Base-by-base conservation (phyloP, 2,329 filamentous ascomycete genomes). In the Amauroascus niger region DNA sequence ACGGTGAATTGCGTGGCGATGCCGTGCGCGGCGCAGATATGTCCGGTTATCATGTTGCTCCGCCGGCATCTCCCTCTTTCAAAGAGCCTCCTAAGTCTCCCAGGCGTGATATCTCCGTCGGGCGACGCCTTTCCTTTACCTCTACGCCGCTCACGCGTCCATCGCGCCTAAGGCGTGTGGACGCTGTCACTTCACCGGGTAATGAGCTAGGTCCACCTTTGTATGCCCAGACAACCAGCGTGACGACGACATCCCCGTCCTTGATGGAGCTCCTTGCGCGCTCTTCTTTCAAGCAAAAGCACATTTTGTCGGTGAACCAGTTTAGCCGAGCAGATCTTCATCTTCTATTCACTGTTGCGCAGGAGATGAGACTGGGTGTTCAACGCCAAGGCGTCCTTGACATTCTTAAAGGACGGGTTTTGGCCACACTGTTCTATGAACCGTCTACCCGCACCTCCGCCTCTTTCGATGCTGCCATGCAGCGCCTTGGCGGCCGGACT, bases 381-480 rank as follows among this genome's bases (percentile, higher is more conserved):
- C 88, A 97, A 73, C 85, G 90, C 48, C 86, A 95, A 64, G 93
- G 93, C 56, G 86, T 93, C 28, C 78, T 98, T 49, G 85, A 93
- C 64, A 79, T 95, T 54, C 81, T 98, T 57, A 87, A 86, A 63
- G 89, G 90, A 26, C 83, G 87, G 44, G 81, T 98, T 11, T 79
- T 98, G 35, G 88, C 86, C 73, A 93, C 88, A 1, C 82, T 98
- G 75, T 98, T 98, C 79, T 98, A 90, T 71, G 93, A 98, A 77
- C 93, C 93, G 1, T 97, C 91, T 0, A 98, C 93, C 2, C 82
- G 93, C 52, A 98, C 93, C 4, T 96, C 91, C 11, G 83, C 87
- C 35, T 98, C 93, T 2, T 98, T 98, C 64, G 93, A 98, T 67
- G 87, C 91, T 54, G 93, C 93, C 40, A 98, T 98, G 93, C 94